A percentile compares a stretch with the other conserved stretches of the same genome.
These are phyloP conservation scores for Boletales sp. DNA, from an alignment of 768 basidiomycete genomes.

Conservation along the genomic window DNA sequence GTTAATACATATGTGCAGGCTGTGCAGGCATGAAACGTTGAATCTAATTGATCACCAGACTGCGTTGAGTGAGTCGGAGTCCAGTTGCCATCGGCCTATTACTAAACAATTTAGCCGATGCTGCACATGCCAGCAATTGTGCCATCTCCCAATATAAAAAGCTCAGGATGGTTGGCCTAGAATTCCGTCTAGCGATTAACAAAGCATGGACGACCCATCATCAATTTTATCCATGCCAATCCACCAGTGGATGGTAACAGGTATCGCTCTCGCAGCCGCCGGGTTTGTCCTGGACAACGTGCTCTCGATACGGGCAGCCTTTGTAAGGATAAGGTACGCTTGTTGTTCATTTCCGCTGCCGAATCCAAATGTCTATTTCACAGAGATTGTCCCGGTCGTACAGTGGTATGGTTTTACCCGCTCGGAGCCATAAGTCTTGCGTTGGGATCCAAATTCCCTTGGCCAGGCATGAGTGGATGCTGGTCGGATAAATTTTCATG, in stretches of 20 bases:
- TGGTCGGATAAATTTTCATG: constrained; percentile 35
- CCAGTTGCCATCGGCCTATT: too few relatives aligned
- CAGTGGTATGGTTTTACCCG: constrained; percentile 31
- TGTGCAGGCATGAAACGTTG: too few relatives aligned
- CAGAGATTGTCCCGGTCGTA: constrained; percentile 20
- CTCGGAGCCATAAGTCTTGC: constrained; percentile 26
- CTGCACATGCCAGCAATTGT: too few relatives aligned
- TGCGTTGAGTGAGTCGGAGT: too few relatives aligned
- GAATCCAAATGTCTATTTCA: background rate
- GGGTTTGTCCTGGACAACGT: constrained; percentile 6
- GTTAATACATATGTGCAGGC: too few relatives aligned
- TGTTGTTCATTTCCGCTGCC: background rate
- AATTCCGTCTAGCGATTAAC: too few relatives aligned
- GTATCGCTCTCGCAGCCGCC: constrained; percentile 5
- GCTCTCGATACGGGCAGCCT: constrained; percentile 6
- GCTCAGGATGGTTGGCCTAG: too few relatives aligned
- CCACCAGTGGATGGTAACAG: constrained; percentile 6
- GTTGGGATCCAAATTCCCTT: constrained; percentile 33
- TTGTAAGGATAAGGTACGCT: constrained; percentile 17
- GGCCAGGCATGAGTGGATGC: constrained; percentile 31
- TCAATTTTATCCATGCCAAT: background rate
- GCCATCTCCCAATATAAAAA: too few relatives aligned
- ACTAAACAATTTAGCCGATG: too few relatives aligned
- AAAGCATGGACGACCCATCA: constrained; percentile 3
- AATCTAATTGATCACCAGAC: too few relatives aligned